These are phyloP conservation scores for Botryotinia narcissicola DNA, from an alignment of 2,329 filamentous ascomycete genomes.

Conservation along the genomic window DNA sequence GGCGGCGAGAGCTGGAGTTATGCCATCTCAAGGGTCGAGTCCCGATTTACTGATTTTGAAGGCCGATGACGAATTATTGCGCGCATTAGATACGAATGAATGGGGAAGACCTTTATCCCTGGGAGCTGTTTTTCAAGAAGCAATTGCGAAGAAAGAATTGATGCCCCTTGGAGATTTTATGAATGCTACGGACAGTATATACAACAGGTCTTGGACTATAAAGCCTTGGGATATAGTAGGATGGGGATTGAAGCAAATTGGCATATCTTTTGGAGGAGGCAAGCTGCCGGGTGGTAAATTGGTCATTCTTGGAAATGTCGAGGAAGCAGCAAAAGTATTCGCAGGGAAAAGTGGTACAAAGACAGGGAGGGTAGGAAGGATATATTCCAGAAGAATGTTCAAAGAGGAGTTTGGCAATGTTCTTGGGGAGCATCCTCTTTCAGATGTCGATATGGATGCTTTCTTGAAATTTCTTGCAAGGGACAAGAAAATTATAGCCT, in stretches of 20 bases:
- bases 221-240: slow-evolving; percentile 67
- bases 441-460: slow-evolving; percentile 64
- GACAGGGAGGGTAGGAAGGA: slow-evolving; percentile 59
- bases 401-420: slow-evolving; percentile 53
- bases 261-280: slow-evolving; percentile 54
- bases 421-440: slow-evolving; percentile 53
- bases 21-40: slow-evolving; percentile 45
- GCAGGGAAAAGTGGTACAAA: slow-evolving; percentile 44
- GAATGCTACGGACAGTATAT: slow-evolving; percentile 64
- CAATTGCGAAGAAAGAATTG: slow-evolving; percentile 65
- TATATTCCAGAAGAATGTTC: slow-evolving; percentile 67
- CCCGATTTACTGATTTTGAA: slow-evolving; percentile 52
- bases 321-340: slow-evolving; percentile 57
- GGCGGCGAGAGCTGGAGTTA: slow-evolving; percentile 60
- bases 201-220: slow-evolving; percentile 67
- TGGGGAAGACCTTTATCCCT: slow-evolving; percentile 80
- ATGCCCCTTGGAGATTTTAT: slow-evolving; percentile 70
- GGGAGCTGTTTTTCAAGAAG: slow-evolving; percentile 73
- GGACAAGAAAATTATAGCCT: slow-evolving; percentile 59
- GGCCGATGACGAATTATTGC: slow-evolving; percentile 62
- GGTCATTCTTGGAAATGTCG: slow-evolving; percentile 63
- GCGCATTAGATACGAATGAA: slow-evolving; percentile 70
- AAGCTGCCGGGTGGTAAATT: slow-evolving; percentile 60
- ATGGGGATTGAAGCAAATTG: slow-evolving; percentile 73
- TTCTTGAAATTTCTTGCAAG: slow-evolving; percentile 68